Base-by-base conservation (phyloP, 2,329 filamentous ascomycete species). In the Peltaster fructicola region DNA sequence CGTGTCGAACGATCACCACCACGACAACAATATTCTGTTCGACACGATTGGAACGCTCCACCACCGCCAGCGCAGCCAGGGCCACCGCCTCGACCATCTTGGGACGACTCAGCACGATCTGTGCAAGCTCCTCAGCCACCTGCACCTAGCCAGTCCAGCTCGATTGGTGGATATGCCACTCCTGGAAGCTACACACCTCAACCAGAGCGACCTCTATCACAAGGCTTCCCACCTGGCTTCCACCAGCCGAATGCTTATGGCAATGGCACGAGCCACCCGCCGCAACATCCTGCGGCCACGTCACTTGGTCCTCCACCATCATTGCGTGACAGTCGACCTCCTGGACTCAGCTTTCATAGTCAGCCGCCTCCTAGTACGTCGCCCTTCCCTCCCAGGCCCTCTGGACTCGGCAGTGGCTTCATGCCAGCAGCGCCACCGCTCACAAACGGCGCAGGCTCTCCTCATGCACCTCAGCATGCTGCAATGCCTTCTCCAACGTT, bases 391-490 rank as follows among this genome's bases (percentile, higher is more conserved):
- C 22, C 22, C 14, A 13, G 8, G 20, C 14, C 11, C 26, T 28
- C 16, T 29, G 24, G 15, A 32, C 32, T 15, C 20, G 34, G 8
- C 33, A 23, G 20, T 9, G 28, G 25, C 10, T 35, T 30, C 22
- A 26, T 22, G 45, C 23, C 39, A 38, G 4, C 45, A 41, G 24
- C 27, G 20, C 33, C 25, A 20, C 14, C 34, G 38, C 18, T 36
- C 23, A 15, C 36, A 13, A 53, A 53, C 25, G 48, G 52, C 14
- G 35, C 50, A 31, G 42, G 43, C 20, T 52, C 52, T 17, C 49
- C 50, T 4, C 32, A 33, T 17, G 23, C n/a, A 3, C 17, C 31
- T 10, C 32, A 32, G 10, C 48, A 41, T 17, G 34, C 51, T 26
- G 44, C 47, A 2, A 47, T 37, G 20, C 35, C 48, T 23, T 52